phyloP scores from a whole-genome alignment of 2,329 filamentous ascomycete species.

The Cladophialophora chaetospira region DNA sequence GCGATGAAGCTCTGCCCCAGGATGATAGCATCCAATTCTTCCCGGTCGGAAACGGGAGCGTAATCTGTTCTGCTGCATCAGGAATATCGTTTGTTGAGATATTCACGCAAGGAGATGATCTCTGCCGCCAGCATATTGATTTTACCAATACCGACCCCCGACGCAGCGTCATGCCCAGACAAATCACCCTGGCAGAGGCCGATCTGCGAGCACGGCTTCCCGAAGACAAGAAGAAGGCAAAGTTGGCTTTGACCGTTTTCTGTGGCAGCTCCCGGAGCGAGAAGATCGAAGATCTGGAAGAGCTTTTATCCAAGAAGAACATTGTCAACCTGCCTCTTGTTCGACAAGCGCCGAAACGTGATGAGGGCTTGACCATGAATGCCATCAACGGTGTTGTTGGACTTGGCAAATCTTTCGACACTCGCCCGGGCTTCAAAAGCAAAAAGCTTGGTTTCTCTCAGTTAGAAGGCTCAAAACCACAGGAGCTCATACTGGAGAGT shows the following conservation, averaged over 20 bases:
- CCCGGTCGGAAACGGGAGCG: slow-evolving; percentile 74
- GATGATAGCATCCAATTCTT: slow-evolving; percentile 85
- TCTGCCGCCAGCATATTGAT: slow-evolving; percentile 81
- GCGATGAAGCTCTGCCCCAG: slow-evolving; percentile 62
- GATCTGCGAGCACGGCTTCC: slow-evolving; percentile 72
- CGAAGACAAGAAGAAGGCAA: slow-evolving; percentile 70
- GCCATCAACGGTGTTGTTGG: slow-evolving; percentile 29
- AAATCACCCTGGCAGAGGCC: slow-evolving; percentile 72
- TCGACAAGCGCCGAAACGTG: slow-evolving; percentile 31
- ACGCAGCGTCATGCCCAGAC: slow-evolving; percentile 62
- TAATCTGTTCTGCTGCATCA: slow-evolving; percentile 75
- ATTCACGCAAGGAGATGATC: slow-evolving; percentile 74
- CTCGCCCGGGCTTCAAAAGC: slow-evolving; percentile 72
- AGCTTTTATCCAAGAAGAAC: slow-evolving; percentile 70
- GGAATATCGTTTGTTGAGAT: slow-evolving; percentile 87
- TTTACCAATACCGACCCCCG: slow-evolving; percentile 65
- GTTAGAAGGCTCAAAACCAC: slow-evolving; percentile 68
- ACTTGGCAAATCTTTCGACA: slow-evolving; percentile 30
- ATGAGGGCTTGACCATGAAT: slow-evolving; percentile 34
- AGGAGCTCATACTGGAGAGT: slow-evolving; percentile 75
- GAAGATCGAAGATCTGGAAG: slow-evolving; percentile 74
- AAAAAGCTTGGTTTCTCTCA: slow-evolving; percentile 72
- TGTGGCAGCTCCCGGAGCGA: slow-evolving; percentile 74
- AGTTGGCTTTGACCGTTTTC: slow-evolving; percentile 71
- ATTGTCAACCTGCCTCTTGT: slow-evolving; percentile 74